Conservation (phyloP, 192 early-diverging fungal genomes). For the Coemansia sp. region DNA sequence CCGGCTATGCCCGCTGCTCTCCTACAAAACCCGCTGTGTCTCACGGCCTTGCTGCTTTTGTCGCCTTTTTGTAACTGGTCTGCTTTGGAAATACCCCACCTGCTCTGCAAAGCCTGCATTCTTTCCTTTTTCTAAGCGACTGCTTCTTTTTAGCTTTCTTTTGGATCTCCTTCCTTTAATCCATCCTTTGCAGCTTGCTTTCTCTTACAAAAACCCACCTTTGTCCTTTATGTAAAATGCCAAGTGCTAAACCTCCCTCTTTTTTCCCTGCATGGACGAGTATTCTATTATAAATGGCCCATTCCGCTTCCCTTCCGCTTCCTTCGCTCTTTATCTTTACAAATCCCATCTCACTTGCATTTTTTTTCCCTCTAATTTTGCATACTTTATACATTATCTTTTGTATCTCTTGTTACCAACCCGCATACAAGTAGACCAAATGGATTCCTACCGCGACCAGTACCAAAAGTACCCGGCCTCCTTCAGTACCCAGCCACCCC, state of each 20-base stretch:
- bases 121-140: not conserved
- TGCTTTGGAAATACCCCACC: too few species aligned
- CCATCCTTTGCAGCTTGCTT: not conserved
- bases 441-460: not conserved
- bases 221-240: too few species aligned
- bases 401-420: not conserved
- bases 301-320: not conserved
- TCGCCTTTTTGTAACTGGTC: too few species aligned
- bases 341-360: not conserved
- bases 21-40: too few species aligned
- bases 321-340: not conserved
- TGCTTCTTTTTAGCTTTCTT: not conserved
- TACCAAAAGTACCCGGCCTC: slow-evolving; percentile 1
- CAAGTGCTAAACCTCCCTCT: too few species aligned
- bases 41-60: too few species aligned
- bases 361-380: too few species aligned
- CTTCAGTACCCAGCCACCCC: not conserved
- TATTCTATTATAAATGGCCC: not conserved
- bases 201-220: too few species aligned
- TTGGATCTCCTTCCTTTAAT: not conserved
- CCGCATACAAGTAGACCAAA: not conserved
- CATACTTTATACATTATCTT: not conserved
- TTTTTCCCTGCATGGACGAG: too few species aligned
- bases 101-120: not conserved
- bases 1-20: too few species aligned